Evolutionary conservation across 306 rosid genomes (phyloP), one percentile per base, ranked within the genome.

Genomic region (Begonia fuchsioides): DNA sequence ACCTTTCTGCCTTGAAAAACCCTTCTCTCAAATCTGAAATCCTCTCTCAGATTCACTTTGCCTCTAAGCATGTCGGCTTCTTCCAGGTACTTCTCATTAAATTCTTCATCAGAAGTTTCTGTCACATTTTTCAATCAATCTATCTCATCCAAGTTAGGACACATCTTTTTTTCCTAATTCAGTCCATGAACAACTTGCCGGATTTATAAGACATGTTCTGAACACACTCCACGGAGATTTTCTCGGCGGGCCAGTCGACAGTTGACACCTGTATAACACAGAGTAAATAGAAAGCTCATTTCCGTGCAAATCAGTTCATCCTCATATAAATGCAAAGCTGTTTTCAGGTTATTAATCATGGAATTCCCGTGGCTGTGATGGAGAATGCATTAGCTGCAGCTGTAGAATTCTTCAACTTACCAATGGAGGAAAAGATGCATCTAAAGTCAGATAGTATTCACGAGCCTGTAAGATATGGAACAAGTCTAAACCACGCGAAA

Each of bases 391-490:
- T 62, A 3, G 35, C 49, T 39, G 73, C 71, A 12, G 66, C 78
- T 50, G 5, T 19, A 2, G 76, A 71, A 63, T 78, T 78, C 73
- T 78, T 78, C 63, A 57, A 65, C 60, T 61, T 74, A 55, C 61
- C 76, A 15, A 44, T 57, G 45, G 76, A 62, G 39, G 78, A 78
- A 17, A 78, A 78, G 52, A 71, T 62, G 76, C 32, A 20, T 48
- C 47, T 68, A 12, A 52, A 46, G 38, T 78, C 86, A 38, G 69
- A 68, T 39, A 63, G 60, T 59, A 65, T 71, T 55, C 71, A 61
- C 49, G 64, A 54, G 51, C 86, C 81, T 0, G 71, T 70, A 2
- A 68, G 86, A 43, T 78, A 74, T 56, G 86, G 78, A 17, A 74
- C 86, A 38, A 74, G 80, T 45, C 20, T 73, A 12, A 73, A 71